A percentile compares a stretch with the other conserved stretches of the same genome.
Conservation (phyloP, 163 green algal genomes). For the Prototheca cutis region DNA sequence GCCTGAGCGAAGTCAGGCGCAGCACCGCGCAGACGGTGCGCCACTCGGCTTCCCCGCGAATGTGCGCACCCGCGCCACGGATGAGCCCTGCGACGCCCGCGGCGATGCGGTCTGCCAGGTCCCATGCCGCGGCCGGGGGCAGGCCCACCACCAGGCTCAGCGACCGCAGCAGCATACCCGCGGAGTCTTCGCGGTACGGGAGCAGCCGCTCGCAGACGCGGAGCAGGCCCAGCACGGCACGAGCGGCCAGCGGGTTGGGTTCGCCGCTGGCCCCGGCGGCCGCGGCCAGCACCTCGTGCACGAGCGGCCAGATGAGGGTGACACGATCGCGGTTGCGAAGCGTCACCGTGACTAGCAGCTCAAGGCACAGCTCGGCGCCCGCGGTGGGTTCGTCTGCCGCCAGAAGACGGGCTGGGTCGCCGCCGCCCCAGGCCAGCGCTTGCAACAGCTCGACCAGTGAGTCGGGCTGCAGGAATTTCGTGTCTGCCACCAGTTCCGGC, state of each 20-base stretch:
- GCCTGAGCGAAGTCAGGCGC: conserved; percentile 45
- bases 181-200: conserved; percentile 78
- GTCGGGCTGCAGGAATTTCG: conserved; percentile 70
- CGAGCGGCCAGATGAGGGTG: conserved; percentile 52
- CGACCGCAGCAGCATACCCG: conserved; percentile 60
- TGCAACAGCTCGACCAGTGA: conserved; percentile 58
- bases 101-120: conserved; percentile 58
- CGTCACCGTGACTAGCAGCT: conserved; percentile 78
- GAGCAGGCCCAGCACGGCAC: conserved; percentile 75
- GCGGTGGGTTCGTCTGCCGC: conserved; percentile 45
- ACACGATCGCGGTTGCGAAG: conserved; percentile 85
- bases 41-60: conserved; percentile 64
- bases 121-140: conserved; percentile 40
- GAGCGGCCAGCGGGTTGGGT: conserved; percentile 37
- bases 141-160: conserved; percentile 64
- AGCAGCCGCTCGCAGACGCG: conserved; percentile 78
- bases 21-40: conserved; percentile 64
- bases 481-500: conserved; percentile 78
- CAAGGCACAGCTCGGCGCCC: conserved; percentile 74
- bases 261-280: conserved; percentile 22
- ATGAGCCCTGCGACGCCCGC: conserved; percentile 57
- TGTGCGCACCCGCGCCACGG: conserved; percentile 43
- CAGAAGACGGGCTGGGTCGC: conserved; percentile 14
- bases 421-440: conserved; percentile 49
- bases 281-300: conserved; percentile 45